phyloP scores from a whole-genome alignment of 148 eudicot genomes.

The Chenopodium quinoa region DNA sequence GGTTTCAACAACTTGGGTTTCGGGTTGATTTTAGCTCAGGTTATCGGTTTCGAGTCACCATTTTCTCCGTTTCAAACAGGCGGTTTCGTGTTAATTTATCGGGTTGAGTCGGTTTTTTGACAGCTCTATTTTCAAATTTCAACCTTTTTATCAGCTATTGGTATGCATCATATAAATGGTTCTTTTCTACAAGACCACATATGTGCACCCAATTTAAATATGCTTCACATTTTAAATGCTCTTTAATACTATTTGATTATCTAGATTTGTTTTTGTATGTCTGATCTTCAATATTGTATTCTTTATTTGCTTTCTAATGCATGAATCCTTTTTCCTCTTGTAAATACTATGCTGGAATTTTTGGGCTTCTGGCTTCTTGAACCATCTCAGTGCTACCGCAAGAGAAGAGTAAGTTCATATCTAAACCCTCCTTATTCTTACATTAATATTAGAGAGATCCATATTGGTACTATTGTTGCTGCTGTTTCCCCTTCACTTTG shows the following conservation, averaged over 20 bases:
- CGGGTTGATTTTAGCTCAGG: no score
- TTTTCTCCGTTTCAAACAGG: no score
- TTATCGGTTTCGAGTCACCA: no score
- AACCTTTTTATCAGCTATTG: background rate
- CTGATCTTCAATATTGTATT: background rate
- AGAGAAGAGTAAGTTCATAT: slow-evolving; percentile 74
- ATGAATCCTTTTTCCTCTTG: slow-evolving; percentile 5
- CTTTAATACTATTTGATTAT: background rate
- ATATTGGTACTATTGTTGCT: slow-evolving; percentile 4
- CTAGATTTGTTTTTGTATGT: background rate
- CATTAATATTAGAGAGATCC: background rate
- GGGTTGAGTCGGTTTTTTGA: no score
- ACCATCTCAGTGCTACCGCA: slow-evolving; percentile 77
- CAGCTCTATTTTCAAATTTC: background rate
- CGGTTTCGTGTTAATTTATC: no score
- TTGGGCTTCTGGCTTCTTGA: slow-evolving; percentile 40
- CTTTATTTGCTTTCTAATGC: slow-evolving; percentile 10
- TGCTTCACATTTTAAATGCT: background rate
- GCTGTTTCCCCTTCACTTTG: background rate
- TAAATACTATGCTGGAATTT: slow-evolving; percentile 17
- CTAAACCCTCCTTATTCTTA: slow-evolving; percentile 18
- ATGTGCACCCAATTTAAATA: background rate
- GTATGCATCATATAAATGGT: background rate
- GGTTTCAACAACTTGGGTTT: no score
- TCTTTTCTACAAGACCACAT: background rate